These are phyloP conservation scores for Paracoccidioides lutzii DNA, from an alignment of 2,329 filamentous ascomycete species.

Conservation along the genomic window DNA sequence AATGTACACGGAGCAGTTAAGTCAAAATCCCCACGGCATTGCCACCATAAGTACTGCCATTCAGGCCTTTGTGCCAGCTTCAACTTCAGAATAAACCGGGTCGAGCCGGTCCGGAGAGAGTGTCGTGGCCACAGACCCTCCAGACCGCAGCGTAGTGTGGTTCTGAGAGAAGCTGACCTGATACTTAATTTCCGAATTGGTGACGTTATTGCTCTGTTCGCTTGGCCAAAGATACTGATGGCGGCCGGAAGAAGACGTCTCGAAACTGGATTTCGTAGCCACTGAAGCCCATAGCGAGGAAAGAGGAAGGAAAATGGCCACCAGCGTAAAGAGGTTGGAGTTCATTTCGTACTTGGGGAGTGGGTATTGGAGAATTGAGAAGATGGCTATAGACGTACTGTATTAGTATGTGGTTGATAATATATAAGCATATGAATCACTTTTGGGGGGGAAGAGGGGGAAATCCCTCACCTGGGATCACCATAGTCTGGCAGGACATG, in stretches of 20 bases:
- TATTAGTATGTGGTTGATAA: neutral
- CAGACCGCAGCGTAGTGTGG: neutral
- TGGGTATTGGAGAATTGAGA: slow-evolving; percentile 46
- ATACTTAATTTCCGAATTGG: neutral
- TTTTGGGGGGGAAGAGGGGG: slow-evolving; percentile 4
- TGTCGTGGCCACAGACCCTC: slow-evolving; percentile 1
- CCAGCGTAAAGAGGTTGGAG: slow-evolving; percentile 43
- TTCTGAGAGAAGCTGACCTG: slow-evolving; percentile 4
- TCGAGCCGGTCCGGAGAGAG: slow-evolving; percentile 7
- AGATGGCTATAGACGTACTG: slow-evolving; percentile 38
- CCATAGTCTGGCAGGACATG: slow-evolving; percentile 54
- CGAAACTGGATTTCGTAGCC: slow-evolving; percentile 17
- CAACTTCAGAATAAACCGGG: slow-evolving; percentile 10
- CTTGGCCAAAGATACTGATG: slow-evolving; percentile 6
- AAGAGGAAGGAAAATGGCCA: slow-evolving; percentile 51
- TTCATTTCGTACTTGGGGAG: slow-evolving; percentile 40
- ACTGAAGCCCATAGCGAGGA: slow-evolving; percentile 52
- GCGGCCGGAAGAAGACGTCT: neutral
- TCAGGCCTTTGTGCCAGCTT: slow-evolving; percentile 4
- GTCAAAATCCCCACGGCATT: too few species aligned
- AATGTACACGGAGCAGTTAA: too few species aligned
- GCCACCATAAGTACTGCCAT: neutral
- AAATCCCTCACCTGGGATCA: slow-evolving; percentile 44
- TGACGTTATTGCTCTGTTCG: neutral
- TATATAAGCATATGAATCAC: too few species aligned